A percentile compares a stretch with the other conserved stretches of the same genome.
Conservation (phyloP, 768 basidiomycete genomes). For the Panaeolus cyanescens region DNA sequence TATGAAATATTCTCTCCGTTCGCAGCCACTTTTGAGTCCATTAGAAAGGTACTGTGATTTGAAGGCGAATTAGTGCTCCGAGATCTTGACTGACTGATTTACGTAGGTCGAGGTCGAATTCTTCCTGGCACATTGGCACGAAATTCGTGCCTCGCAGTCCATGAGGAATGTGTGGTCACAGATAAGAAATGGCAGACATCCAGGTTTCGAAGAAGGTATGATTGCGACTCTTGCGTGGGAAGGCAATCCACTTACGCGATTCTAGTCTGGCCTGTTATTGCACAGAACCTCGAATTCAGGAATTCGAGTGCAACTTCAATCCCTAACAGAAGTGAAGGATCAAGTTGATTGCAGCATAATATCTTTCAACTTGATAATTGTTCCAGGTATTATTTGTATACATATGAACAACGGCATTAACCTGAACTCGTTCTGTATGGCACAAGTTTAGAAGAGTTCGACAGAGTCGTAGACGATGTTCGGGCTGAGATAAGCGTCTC, state of each 20-base stretch:
- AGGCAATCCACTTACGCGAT: neutral
- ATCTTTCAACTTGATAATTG: neutral
- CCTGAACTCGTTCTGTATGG: neutral
- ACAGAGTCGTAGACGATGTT: constrained; percentile 48
- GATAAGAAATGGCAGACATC: constrained; percentile 80
- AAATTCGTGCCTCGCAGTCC: constrained; percentile 79
- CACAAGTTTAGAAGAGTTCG: constrained; percentile 32
- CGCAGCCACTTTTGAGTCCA: constrained; percentile 78
- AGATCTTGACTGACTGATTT: constrained; percentile 34
- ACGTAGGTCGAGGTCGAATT: constrained; percentile 67
- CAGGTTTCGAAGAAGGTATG: constrained; percentile 84
- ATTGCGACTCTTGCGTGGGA: neutral
- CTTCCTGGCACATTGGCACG: constrained; percentile 81
- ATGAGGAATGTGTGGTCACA: constrained; percentile 87
- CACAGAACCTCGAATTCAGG: constrained; percentile 62
- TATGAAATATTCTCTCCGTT: constrained; percentile 88
- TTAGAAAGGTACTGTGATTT: constrained; percentile 57
- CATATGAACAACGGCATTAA: neutral
- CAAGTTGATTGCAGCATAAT: constrained; percentile 8
- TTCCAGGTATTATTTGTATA: neutral
- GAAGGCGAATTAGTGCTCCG: neutral
- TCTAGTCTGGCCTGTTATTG: constrained; percentile 69
- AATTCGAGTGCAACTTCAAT: constrained; percentile 15
- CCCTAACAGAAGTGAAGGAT: constrained; percentile 1
- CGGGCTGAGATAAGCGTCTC: constrained; percentile 44